Evolutionary conservation across 2,329 filamentous ascomycete genomes (phyloP).

Genomic region (Penicillium sp.): DNA sequence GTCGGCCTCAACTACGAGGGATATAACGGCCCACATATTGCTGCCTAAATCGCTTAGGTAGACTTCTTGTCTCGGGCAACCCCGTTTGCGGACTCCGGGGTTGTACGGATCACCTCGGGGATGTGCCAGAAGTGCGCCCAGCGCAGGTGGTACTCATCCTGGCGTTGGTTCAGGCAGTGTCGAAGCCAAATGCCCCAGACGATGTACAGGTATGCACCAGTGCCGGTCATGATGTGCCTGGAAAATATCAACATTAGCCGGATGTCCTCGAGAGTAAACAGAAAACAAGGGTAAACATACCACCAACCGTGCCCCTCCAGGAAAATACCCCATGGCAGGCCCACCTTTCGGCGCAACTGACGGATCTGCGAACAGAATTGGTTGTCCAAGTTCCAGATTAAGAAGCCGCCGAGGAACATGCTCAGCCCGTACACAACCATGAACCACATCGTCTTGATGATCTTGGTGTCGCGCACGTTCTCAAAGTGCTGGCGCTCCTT

Average conservation of each 20-base stretch:
- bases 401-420: constrained; percentile 70
- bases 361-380: constrained; percentile 65
- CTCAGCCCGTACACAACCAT: constrained; percentile 65
- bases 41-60: constrained; percentile 8
- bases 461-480: constrained; percentile 54
- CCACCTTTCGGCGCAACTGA: constrained; percentile 61
- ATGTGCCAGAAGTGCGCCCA: constrained; percentile 64
- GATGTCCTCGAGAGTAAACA: background rate
- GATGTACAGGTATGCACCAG: constrained; percentile 80
- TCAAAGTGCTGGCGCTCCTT: constrained; percentile 46
- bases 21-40: background rate
- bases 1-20: background rate
- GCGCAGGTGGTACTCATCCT: constrained; percentile 64
- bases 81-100: constrained; percentile 9
- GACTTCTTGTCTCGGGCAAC: constrained; percentile 32
- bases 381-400: constrained; percentile 76
- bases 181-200: constrained; percentile 78
- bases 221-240: constrained; percentile 74
- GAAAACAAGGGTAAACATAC: constrained; percentile 40
- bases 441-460: constrained; percentile 67
- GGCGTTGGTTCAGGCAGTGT: constrained; percentile 67
- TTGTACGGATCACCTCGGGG: constrained; percentile 48
- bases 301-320: constrained; percentile 71
- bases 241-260: constrained; percentile 12
- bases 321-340: constrained; percentile 74